Conservation (phyloP, 169 alveolate species). For the Plasmodium adleri region DNA sequence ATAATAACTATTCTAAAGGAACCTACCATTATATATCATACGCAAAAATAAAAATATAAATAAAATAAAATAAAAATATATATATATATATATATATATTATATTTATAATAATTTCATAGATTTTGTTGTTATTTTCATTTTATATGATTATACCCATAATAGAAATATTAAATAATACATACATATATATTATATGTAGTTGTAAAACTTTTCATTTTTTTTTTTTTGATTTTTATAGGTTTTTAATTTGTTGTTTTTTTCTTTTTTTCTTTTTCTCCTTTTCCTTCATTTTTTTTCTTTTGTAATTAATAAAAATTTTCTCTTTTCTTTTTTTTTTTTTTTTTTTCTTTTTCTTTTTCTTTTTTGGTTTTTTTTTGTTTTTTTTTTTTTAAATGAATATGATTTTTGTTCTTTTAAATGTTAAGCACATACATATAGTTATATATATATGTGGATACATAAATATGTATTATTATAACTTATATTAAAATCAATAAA, state of each 20-base stretch:
- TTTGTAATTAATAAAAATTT: not conserved
- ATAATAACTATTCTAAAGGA: constrained; percentile 20
- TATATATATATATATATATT: not conserved
- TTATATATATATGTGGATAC: no score
- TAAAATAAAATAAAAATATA: not conserved
- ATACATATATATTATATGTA: no score
- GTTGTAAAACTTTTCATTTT: not conserved
- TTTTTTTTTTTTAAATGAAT: constrained; percentile 1
- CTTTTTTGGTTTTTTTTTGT: constrained; percentile 1
- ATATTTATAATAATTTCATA: not conserved
- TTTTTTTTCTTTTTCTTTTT: not conserved
- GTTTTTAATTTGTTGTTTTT: constrained; percentile 1
- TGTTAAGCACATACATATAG: no score
- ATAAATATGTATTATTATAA: no score
- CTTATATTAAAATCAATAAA: no score
- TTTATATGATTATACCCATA: no score
- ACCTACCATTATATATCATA: constrained; percentile 50
- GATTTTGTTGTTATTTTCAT: no score
- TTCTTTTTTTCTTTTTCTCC: not conserved
- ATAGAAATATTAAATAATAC: no score
- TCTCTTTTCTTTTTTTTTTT: not conserved
- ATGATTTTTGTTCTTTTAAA: no score
- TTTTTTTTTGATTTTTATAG: not conserved
- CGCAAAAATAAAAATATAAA: constrained; percentile 31
- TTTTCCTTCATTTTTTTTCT: constrained; percentile 1